These are phyloP conservation scores for Pyrus betulifolia DNA, from an alignment of 306 rosid genomes.

Conservation along the genomic window DNA sequence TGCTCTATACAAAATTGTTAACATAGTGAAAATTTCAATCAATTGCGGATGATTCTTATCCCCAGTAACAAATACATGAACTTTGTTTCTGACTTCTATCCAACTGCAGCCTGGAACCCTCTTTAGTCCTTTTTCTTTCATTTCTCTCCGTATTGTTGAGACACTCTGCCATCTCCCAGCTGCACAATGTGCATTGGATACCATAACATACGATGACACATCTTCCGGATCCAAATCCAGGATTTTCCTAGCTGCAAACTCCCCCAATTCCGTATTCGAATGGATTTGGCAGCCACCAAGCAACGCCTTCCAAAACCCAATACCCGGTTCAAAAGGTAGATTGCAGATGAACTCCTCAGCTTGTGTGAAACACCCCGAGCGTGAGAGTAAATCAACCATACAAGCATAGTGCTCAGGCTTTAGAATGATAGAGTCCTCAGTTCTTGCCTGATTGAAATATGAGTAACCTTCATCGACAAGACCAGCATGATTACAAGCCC, in stretches of 20 bases:
- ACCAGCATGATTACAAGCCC: slow-evolving; percentile 92
- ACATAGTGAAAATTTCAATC: slow-evolving; percentile 36
- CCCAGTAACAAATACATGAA: slow-evolving; percentile 53
- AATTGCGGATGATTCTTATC: slow-evolving; percentile 46
- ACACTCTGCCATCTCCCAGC: slow-evolving; percentile 75
- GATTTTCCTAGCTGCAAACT: slow-evolving; percentile 60
- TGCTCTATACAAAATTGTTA: slow-evolving; percentile 34
- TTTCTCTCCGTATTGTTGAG: slow-evolving; percentile 52
- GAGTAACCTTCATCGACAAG: slow-evolving; percentile 61
- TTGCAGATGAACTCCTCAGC: slow-evolving; percentile 51
- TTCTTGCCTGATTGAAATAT: slow-evolving; percentile 52
- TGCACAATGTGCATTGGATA: slow-evolving; percentile 82
- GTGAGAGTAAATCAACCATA: slow-evolving; percentile 75
- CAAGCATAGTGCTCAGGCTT: slow-evolving; percentile 90
- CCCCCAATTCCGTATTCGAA: slow-evolving; percentile 59
- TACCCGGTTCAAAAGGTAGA: slow-evolving; percentile 69
- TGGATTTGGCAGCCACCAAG: slow-evolving; percentile 92
- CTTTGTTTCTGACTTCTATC: slow-evolving; percentile 65
- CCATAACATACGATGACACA: slow-evolving; percentile 77
- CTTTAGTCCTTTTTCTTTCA: slow-evolving; percentile 74
- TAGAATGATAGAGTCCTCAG: slow-evolving; percentile 37
- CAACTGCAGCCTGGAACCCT: slow-evolving; percentile 92
- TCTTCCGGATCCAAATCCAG: slow-evolving; percentile 71
- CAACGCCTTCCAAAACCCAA: slow-evolving; percentile 91
- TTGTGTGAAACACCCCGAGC: slow-evolving; percentile 58